Evolutionary conservation across 2,329 filamentous ascomycete species (phyloP), one percentile per base, ranked within the genome.

Genomic region (Allantophomopsis cytisporea): DNA sequence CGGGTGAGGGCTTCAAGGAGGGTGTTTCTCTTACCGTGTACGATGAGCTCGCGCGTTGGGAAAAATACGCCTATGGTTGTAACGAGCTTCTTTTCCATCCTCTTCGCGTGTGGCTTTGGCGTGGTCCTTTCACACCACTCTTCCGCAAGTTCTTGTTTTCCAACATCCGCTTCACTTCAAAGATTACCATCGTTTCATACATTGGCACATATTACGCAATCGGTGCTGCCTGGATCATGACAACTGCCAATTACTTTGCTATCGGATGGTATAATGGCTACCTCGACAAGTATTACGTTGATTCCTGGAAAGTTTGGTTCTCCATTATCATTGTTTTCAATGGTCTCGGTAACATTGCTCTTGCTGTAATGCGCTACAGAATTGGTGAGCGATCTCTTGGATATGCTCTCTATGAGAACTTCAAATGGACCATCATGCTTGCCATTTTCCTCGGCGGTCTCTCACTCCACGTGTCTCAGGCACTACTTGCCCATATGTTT

Each of bases 21-120:
- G 83, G 84, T 47, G 83, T 89, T 39, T 88, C 83, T 2, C 65
- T 89, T 41, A 89, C 83, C 1, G 82, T 89, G 8, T 87, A 89
- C 54, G 83, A 89, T 58, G 84, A 89, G 58, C 67, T 89, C 43
- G 80, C 82, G 2, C 79, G 83, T 41, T 89, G 84, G 83, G 83
- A 89, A 54, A 89, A 89, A 60, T 87, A 87, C 55, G 84, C 83
- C 3, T 88, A 86, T 51, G 83, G 83, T 31, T 88, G 84, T 60
- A 84, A 83, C 56, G 83, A 88, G 62, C 66, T 89, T 41, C 68
- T 89, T 41, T 89, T 91, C 64, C 72, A 89, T 54, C 84, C 83
- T 3, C 65, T 89, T 43, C 71, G 73, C 43, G 76, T 75, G 49
- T 89, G 84, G 84, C 57, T 76, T 35, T 76, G 69, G 54, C 73